These are phyloP conservation scores for Incumbomyces delicatus DNA, from an alignment of 2,329 filamentous ascomycete species.

Conservation along the genomic window DNA sequence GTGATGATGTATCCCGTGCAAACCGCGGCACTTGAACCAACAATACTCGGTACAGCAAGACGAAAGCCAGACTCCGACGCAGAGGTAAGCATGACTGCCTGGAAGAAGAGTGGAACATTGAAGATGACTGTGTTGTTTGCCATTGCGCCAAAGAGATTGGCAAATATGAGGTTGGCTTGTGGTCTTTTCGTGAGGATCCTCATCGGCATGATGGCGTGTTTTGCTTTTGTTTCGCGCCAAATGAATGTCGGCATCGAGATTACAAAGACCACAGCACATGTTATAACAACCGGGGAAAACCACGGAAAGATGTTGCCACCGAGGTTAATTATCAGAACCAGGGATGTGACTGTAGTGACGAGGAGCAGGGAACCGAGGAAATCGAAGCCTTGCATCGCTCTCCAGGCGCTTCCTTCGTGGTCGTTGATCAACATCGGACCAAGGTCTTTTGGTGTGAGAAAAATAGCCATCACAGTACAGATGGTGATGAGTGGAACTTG, in stretches of 20 bases:
- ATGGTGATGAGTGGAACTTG: slow-evolving; percentile 46
- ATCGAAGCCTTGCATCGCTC: slow-evolving; percentile 50
- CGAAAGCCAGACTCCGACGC: slow-evolving; percentile 59
- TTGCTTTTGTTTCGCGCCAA: slow-evolving; percentile 41
- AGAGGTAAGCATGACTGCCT: slow-evolving; percentile 55
- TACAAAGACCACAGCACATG: slow-evolving; percentile 41
- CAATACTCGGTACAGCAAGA: slow-evolving; percentile 51
- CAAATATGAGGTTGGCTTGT: slow-evolving; percentile 47
- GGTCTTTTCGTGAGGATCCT: slow-evolving; percentile 42
- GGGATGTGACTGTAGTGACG: slow-evolving; percentile 42
- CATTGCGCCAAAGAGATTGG: slow-evolving; percentile 40
- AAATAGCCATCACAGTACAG: slow-evolving; percentile 35
- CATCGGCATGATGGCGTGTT: slow-evolving; percentile 52
- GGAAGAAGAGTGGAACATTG: slow-evolving; percentile 62
- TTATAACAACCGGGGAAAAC: slow-evolving; percentile 50
- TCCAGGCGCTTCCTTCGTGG: slow-evolving; percentile 34
- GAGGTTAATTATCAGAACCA: slow-evolving; percentile 53
- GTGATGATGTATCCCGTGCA: slow-evolving; percentile 36
- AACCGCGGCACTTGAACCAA: slow-evolving; percentile 32
- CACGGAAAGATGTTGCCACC: slow-evolving; percentile 54
- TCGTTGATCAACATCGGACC: slow-evolving; percentile 37
- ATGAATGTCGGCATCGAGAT: slow-evolving; percentile 44
- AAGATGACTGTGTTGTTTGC: slow-evolving; percentile 47
- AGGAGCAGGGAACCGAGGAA: slow-evolving; percentile 45
- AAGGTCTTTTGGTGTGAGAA: slow-evolving; percentile 38